Percentiles rank a stretch among this genome's conserved stretches.
Conservation (phyloP, 179 eudicot genomes). For the Amaranthus tricolor region DNA sequence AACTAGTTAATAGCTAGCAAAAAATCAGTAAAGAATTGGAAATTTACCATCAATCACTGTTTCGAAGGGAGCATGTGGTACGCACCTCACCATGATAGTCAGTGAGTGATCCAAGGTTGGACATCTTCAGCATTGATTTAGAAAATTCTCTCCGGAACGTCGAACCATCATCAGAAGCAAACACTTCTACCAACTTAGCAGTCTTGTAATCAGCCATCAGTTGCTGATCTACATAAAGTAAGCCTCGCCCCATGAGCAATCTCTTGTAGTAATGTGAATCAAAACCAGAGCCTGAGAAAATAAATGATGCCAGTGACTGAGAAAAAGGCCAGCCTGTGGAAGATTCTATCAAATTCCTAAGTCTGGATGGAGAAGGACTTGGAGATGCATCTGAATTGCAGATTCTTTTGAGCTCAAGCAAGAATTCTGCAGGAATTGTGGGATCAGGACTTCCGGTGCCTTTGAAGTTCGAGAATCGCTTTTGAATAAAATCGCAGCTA, state of each 20-base stretch:
- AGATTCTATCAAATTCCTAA: conserved; percentile 27
- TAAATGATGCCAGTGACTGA: conserved; percentile 26
- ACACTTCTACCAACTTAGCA: conserved; percentile 36
- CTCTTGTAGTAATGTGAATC: conserved; percentile 39
- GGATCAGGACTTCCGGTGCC: conserved; percentile 39
- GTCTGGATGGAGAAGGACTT: conserved; percentile 32
- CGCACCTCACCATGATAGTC: conserved; percentile 38
- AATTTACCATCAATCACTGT: conserved; percentile 7
- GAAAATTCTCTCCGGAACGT: conserved; percentile 39
- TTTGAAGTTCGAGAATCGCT: conserved; percentile 31
- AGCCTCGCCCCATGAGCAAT: conserved; percentile 43
- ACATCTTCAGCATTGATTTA: conserved; percentile 44
- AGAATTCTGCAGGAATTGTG: conserved; percentile 32
- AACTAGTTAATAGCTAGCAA: neutral
- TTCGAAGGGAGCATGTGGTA: conserved; percentile 34
- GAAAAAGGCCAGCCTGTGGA: conserved; percentile 22
- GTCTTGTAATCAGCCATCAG: conserved; percentile 42
- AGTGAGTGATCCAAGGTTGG: conserved; percentile 26
- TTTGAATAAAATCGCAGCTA: conserved; percentile 38
- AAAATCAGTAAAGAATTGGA: neutral
- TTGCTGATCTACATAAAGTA: conserved; percentile 46
- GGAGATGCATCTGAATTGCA: conserved; percentile 32
- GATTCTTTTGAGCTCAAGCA: conserved; percentile 24
- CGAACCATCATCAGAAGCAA: conserved; percentile 44
- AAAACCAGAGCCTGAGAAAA: conserved; percentile 36